Percentiles rank a stretch among this genome's conserved stretches.
Evolutionary conservation across 2,329 filamentous ascomycete genomes (phyloP).

Genomic region (Pyricularia grisea): DNA sequence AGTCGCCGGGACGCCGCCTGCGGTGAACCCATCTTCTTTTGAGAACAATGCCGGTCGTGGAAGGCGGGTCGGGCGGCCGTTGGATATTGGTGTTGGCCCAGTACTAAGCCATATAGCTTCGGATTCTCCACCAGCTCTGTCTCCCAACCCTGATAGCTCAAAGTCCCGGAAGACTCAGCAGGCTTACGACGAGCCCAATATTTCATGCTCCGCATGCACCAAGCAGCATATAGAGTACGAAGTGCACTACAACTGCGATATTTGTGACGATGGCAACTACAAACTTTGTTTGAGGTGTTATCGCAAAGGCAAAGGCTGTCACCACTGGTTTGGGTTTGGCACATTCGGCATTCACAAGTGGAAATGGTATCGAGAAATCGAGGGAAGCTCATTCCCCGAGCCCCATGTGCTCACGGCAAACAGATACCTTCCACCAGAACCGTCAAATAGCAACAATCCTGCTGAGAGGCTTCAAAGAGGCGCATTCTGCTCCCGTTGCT

Average conservation of each 20-base stretch:
- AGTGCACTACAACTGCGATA: conserved; percentile 72
- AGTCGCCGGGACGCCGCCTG: conserved; percentile 5
- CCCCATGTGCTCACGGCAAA: conserved; percentile 51
- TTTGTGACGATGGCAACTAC: conserved; percentile 62
- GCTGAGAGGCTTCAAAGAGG: conserved; percentile 62
- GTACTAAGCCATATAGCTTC: background rate
- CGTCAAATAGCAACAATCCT: conserved; percentile 59
- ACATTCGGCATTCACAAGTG: background rate
- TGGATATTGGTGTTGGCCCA: background rate
- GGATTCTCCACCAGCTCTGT: conserved; percentile 3
- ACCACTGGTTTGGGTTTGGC: conserved; percentile 50
- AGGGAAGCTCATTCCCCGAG: conserved; percentile 28
- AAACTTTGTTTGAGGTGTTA: conserved; percentile 80
- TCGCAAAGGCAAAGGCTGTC: conserved; percentile 64
- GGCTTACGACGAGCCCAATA: conserved; percentile 59
- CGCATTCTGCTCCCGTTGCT: conserved; percentile 74
- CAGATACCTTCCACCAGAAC: conserved; percentile 46
- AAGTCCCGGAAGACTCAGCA: background rate
- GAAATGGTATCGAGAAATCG: background rate
- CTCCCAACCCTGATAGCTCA: background rate
- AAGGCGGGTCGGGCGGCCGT: background rate
- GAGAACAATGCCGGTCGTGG: background rate
- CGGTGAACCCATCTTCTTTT: background rate
- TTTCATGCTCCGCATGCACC: conserved; percentile 64
- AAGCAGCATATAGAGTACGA: conserved; percentile 72